Base-by-base conservation (phyloP, 805 yeast genomes). In the Ogataea degrootiae region DNA sequence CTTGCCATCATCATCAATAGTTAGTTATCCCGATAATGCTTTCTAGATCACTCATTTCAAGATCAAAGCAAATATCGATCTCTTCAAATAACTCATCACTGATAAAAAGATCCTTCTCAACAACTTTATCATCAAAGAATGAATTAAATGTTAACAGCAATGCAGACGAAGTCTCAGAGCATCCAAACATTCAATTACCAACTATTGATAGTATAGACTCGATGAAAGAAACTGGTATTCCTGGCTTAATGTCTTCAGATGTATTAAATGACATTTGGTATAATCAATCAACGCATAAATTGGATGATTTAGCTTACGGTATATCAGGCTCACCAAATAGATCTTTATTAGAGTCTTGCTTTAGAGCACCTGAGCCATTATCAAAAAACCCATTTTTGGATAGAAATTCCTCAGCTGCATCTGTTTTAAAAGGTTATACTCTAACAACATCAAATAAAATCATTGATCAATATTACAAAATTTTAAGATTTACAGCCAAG, bases 201-300 rank as follows among this genome's bases (percentile, higher is more conserved):
- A 44, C 53, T 2, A 52, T 62, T 31, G 58, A 53, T 8, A 44
- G 55, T 23, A 19, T 68, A 23, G 65, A 62, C 38, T 29, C 49
- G 34, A 54, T 57, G 38, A 44, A 49, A 49, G 56, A 60, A 3
- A 33, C 58, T 1, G 80, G 80, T 12, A 67, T 81, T 21, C 65
- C 68, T 1, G 86, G 86, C 2, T 61, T 82, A 4, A 69, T 76
- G 47, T 71, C 80, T 4, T 43, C 69, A 1, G 52, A 68, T 39
- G 80, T 82, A 9, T 57, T 80, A n/a, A 58, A 73, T 14, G 76
- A 71, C 48, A 73, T 77, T 3, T 81, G 83, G 79, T 72, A 66
- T 51, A 66, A 71, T 21, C 72, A 80, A 55, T 68, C 74, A 3
- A 62, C 65, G 3, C 34, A 50, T 8, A 71, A 73, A 44, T 65